Conservation (phyloP, 768 basidiomycete genomes). For the Floccularia luteovirens region DNA sequence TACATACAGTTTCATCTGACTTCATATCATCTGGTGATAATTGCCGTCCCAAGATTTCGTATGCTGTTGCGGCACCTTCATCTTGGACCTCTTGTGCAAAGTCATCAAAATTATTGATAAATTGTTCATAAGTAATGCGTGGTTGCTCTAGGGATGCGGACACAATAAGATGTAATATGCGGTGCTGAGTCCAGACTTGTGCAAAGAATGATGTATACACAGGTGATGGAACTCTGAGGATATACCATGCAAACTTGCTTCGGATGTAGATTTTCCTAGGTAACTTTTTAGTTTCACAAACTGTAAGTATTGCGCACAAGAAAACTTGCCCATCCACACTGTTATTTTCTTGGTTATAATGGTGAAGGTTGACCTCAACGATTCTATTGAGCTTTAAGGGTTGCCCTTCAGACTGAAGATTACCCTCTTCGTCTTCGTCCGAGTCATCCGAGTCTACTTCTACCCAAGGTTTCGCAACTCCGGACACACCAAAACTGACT, state of each 20-base stretch:
- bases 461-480: conserved; percentile 31
- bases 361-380: conserved; percentile 39
- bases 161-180: conserved; percentile 40
- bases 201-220: conserved; percentile 37
- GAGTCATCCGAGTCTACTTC: conserved; percentile 12
- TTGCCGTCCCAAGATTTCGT: conserved; percentile 32
- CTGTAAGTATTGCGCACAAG: background rate
- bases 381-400: conserved; percentile 34
- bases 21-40: conserved; percentile 35
- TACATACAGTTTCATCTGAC: conserved; percentile 38
- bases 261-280: conserved; percentile 56
- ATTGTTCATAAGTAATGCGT: conserved; percentile 28
- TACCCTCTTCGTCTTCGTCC: conserved; percentile 15
- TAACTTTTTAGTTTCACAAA: background rate
- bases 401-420: conserved; percentile 6
- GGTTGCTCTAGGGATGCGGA: conserved; percentile 22
- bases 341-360: conserved; percentile 18
- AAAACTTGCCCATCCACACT: conserved; percentile 32
- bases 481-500: conserved; percentile 33
- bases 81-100: conserved; percentile 16
- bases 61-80: conserved; percentile 21
- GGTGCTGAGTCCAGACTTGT: conserved; percentile 42
- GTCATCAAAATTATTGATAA: conserved; percentile 23
- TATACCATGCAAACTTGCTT: conserved; percentile 64
- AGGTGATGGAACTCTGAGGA: conserved; percentile 41